Percentiles rank a stretch among this genome's conserved stretches.
phyloP scores from a whole-genome alignment of 495 filamentous ascomycete species.

The Lasiosphaeria hispida region DNA sequence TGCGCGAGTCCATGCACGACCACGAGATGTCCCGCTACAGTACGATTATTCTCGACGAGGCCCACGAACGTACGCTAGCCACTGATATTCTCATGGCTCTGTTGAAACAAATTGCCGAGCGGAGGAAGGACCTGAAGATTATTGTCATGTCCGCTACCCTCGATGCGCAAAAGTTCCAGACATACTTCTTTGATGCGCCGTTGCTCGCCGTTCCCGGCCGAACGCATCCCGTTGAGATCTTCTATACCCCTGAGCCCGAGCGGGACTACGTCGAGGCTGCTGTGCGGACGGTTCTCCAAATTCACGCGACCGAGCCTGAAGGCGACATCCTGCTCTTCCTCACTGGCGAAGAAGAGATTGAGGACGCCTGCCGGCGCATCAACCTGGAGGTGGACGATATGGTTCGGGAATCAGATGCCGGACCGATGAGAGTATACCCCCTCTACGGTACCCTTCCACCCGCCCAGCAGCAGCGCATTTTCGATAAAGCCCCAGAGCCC shows the following conservation, averaged over 20 bases:
- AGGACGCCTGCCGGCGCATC: slow-evolving; percentile 92
- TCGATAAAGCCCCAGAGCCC: slow-evolving; percentile 79
- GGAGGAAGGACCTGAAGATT: slow-evolving; percentile 86
- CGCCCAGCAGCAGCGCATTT: slow-evolving; percentile 89
- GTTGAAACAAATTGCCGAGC: slow-evolving; percentile 76
- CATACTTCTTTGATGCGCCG: slow-evolving; percentile 94
- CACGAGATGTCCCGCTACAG: slow-evolving; percentile 87
- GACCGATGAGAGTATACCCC: slow-evolving; percentile 85
- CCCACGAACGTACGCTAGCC: slow-evolving; percentile 91
- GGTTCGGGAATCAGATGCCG: slow-evolving; percentile 82
- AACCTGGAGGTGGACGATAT: slow-evolving; percentile 86
- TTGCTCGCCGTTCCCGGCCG: slow-evolving; percentile 91
- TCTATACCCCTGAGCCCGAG: slow-evolving; percentile 96
- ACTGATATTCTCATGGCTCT: slow-evolving; percentile 97
- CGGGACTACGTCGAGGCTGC: slow-evolving; percentile 96
- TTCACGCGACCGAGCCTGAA: slow-evolving; percentile 87
- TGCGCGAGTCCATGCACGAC: slow-evolving; percentile 98
- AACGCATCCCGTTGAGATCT: slow-evolving; percentile 96
- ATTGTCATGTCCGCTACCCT: slow-evolving; percentile 98
- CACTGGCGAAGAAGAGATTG: slow-evolving; percentile 98
- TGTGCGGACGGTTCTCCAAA: slow-evolving; percentile 90
- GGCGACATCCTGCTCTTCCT: slow-evolving; percentile 95
- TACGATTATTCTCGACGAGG: slow-evolving; percentile 97
- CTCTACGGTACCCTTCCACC: slow-evolving; percentile 94
- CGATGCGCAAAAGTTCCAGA: slow-evolving; percentile 96